These are phyloP conservation scores for Ophiorrhiza pumila DNA, from an alignment of 257 asterid species.

Conservation along the genomic window DNA sequence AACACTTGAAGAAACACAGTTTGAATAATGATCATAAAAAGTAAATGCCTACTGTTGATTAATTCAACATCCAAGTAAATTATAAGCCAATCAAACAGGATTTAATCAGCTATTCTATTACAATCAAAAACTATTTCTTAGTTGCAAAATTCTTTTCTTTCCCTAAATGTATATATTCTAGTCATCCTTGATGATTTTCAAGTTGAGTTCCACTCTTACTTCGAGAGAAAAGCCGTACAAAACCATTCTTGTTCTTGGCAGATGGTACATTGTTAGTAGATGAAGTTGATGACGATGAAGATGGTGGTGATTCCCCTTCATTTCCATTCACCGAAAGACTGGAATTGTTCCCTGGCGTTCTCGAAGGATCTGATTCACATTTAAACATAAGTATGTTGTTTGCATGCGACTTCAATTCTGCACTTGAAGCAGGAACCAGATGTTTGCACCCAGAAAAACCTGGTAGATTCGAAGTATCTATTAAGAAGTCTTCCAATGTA, in stretches of 20 bases:
- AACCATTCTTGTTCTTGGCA: constrained; percentile 48
- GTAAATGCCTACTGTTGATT: neutral
- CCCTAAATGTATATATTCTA: neutral
- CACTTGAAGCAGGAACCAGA: constrained; percentile 21
- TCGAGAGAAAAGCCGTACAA: constrained; percentile 51
- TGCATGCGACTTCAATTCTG: constrained; percentile 37
- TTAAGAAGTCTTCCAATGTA: constrained; percentile 78
- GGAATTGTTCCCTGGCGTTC: constrained; percentile 27
- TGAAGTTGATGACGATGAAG: constrained; percentile 34
- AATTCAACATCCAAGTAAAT: neutral
- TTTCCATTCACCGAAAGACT: constrained; percentile 28
- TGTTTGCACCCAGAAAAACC: constrained; percentile 41
- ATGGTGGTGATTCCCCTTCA: constrained; percentile 37
- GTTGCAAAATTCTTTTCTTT: neutral
- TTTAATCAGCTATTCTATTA: neutral
- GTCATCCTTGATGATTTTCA: constrained; percentile 32
- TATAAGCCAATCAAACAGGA: constrained; percentile 10
- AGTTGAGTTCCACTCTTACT: constrained; percentile 45
- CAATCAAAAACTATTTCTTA: neutral
- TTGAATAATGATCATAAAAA: neutral
- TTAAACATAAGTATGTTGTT: constrained; percentile 25
- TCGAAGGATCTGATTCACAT: constrained; percentile 27
- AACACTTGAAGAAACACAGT: neutral
- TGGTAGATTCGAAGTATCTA: constrained; percentile 62
- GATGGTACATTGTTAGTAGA: constrained; percentile 29